Base-by-base conservation (phyloP, 768 basidiomycete genomes). In the Leucocoprinus sp. region DNA sequence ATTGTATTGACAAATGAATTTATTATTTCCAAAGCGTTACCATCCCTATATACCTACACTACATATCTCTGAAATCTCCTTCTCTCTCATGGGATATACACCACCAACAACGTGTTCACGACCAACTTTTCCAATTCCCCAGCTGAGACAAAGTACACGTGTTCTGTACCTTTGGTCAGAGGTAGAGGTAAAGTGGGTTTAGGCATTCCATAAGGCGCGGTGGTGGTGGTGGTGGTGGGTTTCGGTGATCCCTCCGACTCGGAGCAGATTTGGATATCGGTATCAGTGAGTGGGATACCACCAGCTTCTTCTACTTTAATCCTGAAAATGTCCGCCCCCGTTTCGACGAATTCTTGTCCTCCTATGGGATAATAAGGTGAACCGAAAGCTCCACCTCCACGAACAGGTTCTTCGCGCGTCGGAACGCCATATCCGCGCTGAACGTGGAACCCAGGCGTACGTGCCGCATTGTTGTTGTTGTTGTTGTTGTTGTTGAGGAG, bases 61-160 rank as follows among this genome's bases (percentile, higher is more conserved):
- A 43, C 43, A 45, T 6, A 7, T n/a, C n/a, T n/a, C n/a, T n/a
- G n/a, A n/a, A n/a, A n/a, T n/a, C n/a, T n/a, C n/a, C n/a, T n/a
- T n/a, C n/a, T n/a, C n/a, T n/a, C 18, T 60, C 55, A 64, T 34
- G 80, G 78, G 51, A 88, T 75, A 51, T 69, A 88, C 3, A 79
- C 75, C 18, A 88, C 81, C 37, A 89, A 54, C 42, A 88, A 59
- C n/a, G 78, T 74, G 59, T 89, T 88, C 17, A 89, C 82, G 4
- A 86, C 71, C 45, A 89, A 59, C 61, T 80, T 87, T 57, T 84
- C 78, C 57, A 88, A 56, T 58, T 79, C 74, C 1, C 82, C 81
- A 11, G 69, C 67, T 3, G 78, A 72, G 3, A 85, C 74, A 45
- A 88, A 83, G 33, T 77, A 75, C 1, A 87, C 84, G 5, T 79